phyloP scores from a whole-genome alignment of 2,329 filamentous ascomycete species.

The Nemania sp. region DNA sequence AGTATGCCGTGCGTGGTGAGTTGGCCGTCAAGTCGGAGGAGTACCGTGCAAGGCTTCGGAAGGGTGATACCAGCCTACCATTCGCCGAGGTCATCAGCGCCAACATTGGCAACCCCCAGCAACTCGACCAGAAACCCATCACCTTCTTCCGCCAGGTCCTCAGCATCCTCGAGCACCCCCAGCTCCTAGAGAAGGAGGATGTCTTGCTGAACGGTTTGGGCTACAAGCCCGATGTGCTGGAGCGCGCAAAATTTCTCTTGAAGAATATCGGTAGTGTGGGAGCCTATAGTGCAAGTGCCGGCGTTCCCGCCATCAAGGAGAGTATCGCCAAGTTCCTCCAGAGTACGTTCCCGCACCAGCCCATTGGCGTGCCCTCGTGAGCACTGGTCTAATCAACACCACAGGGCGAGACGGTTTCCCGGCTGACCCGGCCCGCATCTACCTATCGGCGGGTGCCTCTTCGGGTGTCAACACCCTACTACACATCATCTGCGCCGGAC shows the following conservation, averaged over 20 bases:
- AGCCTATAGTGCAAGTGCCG: conserved; percentile 95
- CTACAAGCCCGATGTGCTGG: conserved; percentile 91
- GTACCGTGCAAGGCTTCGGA: conserved; percentile 80
- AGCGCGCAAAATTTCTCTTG: conserved; percentile 83
- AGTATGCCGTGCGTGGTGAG: conserved; percentile 97
- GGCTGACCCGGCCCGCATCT: conserved; percentile 83
- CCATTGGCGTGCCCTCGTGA: neutral
- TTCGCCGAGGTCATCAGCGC: conserved; percentile 94
- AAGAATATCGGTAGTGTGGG: conserved; percentile 90
- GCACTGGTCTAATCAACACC: conserved; percentile 34
- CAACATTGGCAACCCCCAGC: conserved; percentile 99
- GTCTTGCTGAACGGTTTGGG: conserved; percentile 80
- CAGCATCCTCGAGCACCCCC: conserved; percentile 90
- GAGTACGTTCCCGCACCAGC: conserved; percentile 62
- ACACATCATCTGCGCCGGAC: conserved; percentile 83
- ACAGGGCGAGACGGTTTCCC: conserved; percentile 87
- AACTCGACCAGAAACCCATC: conserved; percentile 98
- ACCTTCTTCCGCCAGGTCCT: conserved; percentile 99
- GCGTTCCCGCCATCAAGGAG: conserved; percentile 85
- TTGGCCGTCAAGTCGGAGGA: conserved; percentile 93
- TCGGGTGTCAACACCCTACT: conserved; percentile 95
- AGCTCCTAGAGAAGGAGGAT: conserved; percentile 83
- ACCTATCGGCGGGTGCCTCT: conserved; percentile 90
- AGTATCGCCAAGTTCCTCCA: conserved; percentile 95
- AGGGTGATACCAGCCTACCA: conserved; percentile 72